Evolutionary conservation across 2,329 filamentous ascomycete species (phyloP), one percentile per base, ranked within the genome.

Genomic region (Fusarium marasasianum): DNA sequence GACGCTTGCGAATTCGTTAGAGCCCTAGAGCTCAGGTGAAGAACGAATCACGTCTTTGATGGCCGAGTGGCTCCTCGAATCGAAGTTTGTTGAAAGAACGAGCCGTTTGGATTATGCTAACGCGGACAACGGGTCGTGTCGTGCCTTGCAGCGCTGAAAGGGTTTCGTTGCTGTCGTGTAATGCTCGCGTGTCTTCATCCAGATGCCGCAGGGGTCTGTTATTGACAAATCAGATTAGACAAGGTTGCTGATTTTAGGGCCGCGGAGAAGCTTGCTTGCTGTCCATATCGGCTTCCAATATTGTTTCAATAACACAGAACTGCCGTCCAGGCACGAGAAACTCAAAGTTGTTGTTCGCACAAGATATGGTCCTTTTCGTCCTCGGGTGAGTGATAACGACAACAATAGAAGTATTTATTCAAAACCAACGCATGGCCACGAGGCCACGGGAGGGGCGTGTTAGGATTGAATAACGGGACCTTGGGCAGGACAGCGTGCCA

Each of bases 111-210:
- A 69, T 44, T 65, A 68, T 67, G 64, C 73, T 77, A 76, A 62
- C 50, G 63, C 61, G 51, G 63, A 62, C 71, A 62, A 74, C 75
- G 69, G 70, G 66, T 77, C 66, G 77, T 77, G 62, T 77, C 66
- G 77, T 78, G 62, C 77, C 77, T 78, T 78, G 77, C 77, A 78
- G 77, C 50, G 54, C 47, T 58, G 40, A 72, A 67, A 59, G 54
- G 61, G 63, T 69, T 66, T 53, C 63, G 54, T 66, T 68, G 63
- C 55, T 66, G 63, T 43, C 56, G 60, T 74, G 63, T 57, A 63
- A 59, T 72, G 57, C 60, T 74, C 53, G 58, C 60, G 60, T 72
- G 58, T 54, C 41, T 64, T 44, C 66, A 47, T 63, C 51, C 60
- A 71, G 63, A 56, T 74, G 48, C 35, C 58, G 67, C 66, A 74